Base-by-base conservation (phyloP, 768 basidiomycete species). In the Boletus speciosus region DNA sequence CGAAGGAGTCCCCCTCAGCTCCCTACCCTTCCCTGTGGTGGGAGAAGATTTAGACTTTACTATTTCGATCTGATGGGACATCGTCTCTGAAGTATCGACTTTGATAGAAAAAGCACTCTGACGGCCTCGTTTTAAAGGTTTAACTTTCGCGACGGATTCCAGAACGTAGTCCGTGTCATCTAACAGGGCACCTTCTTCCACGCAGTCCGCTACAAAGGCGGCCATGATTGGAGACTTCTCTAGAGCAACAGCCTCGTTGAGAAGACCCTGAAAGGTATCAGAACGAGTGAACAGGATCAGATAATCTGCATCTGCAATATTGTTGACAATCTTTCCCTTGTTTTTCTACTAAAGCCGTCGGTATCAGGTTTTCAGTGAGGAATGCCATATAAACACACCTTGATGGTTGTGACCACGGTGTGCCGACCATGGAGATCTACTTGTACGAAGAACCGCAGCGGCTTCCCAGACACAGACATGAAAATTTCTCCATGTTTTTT, bases 391-490 rank as follows among this genome's bases (percentile, higher is more conserved):
- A 16, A 31, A 64, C 74, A 54, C 50, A 86, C 88, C 80, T 85
- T 88, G 65, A 90, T 84, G 8, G 73, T 69, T 42, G 71, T 71
- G 23, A 85, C 76, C 27, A 84, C 63, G 1, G 72, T 67, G 15
- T 73, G 69, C 23, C 87, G 76, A 47, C 81, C 79, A 41, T 76
- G 76, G 1, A 85, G 72, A 59, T 85, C 85, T n/a, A 88, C 73
- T 63, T 87, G 85, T 35, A 89, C 83, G 59, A 81, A 87, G 59
- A 89, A 88, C 12, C 71, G 65, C 43, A 83, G 61, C 0, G 78
- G 71, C 47, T 69, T 61, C 4, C 81, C 85, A 34, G 70, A 62
- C 23, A 66, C 64, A 0, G 69, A 68, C 23, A 63, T 66, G 52
- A 88, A 86, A 23, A 86, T 62, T 41, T 72, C 69, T 25, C 65